Evolutionary conservation across 2,329 filamentous ascomycete species (phyloP), one percentile per base, ranked within the genome.

Genomic region (Fusarium sacchari): DNA sequence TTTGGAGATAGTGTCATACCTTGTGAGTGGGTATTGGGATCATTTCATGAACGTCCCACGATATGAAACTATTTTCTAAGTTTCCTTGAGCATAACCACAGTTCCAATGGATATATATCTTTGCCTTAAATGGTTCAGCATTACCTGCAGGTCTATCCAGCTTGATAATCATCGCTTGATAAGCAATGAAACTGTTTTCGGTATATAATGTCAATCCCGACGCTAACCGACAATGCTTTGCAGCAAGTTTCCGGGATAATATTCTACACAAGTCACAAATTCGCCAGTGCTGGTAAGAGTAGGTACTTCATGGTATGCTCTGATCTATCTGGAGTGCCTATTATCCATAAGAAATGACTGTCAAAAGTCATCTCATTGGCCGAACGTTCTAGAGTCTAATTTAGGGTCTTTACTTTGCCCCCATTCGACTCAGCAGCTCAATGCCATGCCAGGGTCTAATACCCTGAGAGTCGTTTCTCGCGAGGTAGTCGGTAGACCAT

Each of bases 361-460:
- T 1, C 0, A 10, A 11, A 4, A 1, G 0, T 9, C 5, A 4
- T 3, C 0, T 6, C 13, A 8, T 0, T 7, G 2, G 0, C 8
- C 17, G 0, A 20, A 1, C 0, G 7, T 17, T 30, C 20, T 0
- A 30, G 13, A 14, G 6, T n/a, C 20, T 17, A n/a, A 30, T 17
- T 1, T 3, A 17, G 6, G 2, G 8, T 15, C 5, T 5, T 7
- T 7, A 7, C 0, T 9, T 2, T 3, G 6, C 13, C 14, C 5
- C 6, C 1, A 2, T 0, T 22, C 4, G 1, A 24, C 18, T 50
- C 49, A 53, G 9, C 10, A 13, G 13, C 1, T 2, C 11, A 28
- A 7, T 7, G 7, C 4, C 18, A 28, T 37, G 7, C 2, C 5
- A 5, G 10, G 14, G 7, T 13, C n/a, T 2, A 7, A 12, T 0